Percentiles rank a stretch among this genome's conserved stretches.
Conservation (phyloP, 768 basidiomycete genomes). For the Termitomyces sp. region DNA sequence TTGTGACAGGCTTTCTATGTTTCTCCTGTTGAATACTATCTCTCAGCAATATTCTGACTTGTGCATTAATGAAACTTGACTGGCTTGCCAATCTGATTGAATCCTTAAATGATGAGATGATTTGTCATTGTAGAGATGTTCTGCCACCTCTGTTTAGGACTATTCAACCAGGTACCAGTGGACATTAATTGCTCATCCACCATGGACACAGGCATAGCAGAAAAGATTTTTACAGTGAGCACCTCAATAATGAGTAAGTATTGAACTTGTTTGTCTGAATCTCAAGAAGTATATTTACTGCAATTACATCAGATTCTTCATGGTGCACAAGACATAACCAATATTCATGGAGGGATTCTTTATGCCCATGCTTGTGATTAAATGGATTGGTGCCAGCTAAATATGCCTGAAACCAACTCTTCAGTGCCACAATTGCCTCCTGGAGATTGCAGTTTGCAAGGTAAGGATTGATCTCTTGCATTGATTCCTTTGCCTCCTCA, state of each 20-base stretch:
- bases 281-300: not conserved
- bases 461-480: conserved; percentile 7
- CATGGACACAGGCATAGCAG: conserved; percentile 16
- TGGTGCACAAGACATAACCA: not conserved
- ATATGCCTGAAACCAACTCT: not conserved
- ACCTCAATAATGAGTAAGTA: not conserved
- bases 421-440: not conserved
- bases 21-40: not conserved
- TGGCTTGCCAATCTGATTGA: not conserved
- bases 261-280: not conserved
- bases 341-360: not conserved
- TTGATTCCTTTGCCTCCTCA: not conserved
- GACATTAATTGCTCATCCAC: conserved; percentile 20
- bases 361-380: not conserved
- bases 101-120: not conserved
- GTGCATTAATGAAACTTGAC: not conserved
- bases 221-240: not conserved
- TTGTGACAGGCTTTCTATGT: not conserved
- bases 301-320: not conserved
- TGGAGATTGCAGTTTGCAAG: not conserved
- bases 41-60: not conserved
- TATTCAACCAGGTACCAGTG: conserved; percentile 19
- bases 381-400: not conserved
- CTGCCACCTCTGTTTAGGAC: conserved; percentile 14
- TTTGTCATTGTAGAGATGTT: conserved; percentile 10